Conservation (phyloP, 139 green algal species). For the Volvox reticuliferus region DNA sequence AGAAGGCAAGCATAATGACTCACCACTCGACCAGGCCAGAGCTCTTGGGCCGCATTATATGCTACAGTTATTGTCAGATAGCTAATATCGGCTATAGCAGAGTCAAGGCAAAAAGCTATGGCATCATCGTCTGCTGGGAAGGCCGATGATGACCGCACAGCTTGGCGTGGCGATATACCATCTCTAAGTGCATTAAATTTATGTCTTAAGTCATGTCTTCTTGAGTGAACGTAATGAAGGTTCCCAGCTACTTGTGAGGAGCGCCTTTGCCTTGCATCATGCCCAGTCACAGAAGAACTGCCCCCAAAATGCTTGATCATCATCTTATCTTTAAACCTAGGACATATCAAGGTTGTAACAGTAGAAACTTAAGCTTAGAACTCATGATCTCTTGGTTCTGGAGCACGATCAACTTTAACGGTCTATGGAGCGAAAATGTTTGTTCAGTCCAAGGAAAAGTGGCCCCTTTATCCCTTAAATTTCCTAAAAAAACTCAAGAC, state of each 20-base stretch:
- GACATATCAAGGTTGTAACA: not conserved
- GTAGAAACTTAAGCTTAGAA: no score
- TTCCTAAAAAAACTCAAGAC: not conserved
- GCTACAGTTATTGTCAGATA: slow-evolving; percentile 1
- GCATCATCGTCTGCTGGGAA: not conserved
- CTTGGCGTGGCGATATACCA: not conserved
- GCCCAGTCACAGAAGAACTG: not conserved
- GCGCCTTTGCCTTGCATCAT: not conserved
- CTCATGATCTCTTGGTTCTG: not conserved
- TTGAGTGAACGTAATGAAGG: not conserved
- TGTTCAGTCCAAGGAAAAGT: not conserved
- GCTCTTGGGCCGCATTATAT: not conserved
- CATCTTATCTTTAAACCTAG: not conserved
- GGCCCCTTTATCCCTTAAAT: not conserved
- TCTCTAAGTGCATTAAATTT: not conserved
- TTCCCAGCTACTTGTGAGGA: not conserved
- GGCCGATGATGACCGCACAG: not conserved
- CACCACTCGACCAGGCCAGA: slow-evolving; percentile 31
- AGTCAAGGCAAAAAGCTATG: slow-evolving; percentile 17
- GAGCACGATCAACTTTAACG: not conserved
- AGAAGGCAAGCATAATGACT: not conserved
- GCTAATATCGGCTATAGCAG: slow-evolving; percentile 4
- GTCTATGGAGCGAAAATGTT: not conserved
- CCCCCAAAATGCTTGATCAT: not conserved
- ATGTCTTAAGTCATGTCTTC: not conserved